These are phyloP conservation scores for Kandelia obovata DNA, from an alignment of 345 rosid genomes.

Conservation along the genomic window DNA sequence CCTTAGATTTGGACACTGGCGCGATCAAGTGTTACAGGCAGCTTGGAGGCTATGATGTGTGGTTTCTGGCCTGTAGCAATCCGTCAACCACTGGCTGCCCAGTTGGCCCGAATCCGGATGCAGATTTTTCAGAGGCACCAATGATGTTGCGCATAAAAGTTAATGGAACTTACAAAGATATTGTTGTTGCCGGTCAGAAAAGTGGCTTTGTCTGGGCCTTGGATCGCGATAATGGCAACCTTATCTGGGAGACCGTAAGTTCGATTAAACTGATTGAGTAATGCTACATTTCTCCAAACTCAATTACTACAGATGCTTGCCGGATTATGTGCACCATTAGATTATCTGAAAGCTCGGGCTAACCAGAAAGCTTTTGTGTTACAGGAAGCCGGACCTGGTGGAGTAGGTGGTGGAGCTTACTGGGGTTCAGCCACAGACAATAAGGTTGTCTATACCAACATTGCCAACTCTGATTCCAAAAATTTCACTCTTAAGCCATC, in stretches of 20 bases:
- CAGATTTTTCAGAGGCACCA: conserved; percentile 39
- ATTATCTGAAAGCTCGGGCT: not conserved
- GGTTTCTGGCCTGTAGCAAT: conserved; percentile 28
- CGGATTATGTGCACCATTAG: not conserved
- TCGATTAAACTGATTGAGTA: not conserved
- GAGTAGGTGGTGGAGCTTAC: conserved; percentile 24
- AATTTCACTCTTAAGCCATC: conserved; percentile 32
- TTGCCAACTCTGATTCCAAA: conserved; percentile 18
- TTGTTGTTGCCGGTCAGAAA: conserved; percentile 28
- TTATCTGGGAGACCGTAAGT: conserved; percentile 27
- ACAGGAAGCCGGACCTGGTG: conserved; percentile 29
- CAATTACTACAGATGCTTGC: no score
- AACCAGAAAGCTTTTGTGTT: not conserved
- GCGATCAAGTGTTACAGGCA: conserved; percentile 30
- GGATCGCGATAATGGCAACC: conserved; percentile 16
- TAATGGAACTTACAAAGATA: conserved; percentile 14
- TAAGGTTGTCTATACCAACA: conserved; percentile 29
- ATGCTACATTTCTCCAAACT: no score
- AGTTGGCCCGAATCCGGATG: conserved; percentile 30
- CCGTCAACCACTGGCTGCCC: conserved; percentile 24
- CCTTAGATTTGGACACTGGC: conserved; percentile 28
- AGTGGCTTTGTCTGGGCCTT: conserved; percentile 37
- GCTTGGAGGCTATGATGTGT: conserved; percentile 34
- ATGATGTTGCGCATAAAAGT: conserved; percentile 22
- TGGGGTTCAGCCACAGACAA: conserved; percentile 39